These are phyloP conservation scores for Phoma herbarum DNA, from an alignment of 2,329 filamentous ascomycete genomes.

Conservation along the genomic window DNA sequence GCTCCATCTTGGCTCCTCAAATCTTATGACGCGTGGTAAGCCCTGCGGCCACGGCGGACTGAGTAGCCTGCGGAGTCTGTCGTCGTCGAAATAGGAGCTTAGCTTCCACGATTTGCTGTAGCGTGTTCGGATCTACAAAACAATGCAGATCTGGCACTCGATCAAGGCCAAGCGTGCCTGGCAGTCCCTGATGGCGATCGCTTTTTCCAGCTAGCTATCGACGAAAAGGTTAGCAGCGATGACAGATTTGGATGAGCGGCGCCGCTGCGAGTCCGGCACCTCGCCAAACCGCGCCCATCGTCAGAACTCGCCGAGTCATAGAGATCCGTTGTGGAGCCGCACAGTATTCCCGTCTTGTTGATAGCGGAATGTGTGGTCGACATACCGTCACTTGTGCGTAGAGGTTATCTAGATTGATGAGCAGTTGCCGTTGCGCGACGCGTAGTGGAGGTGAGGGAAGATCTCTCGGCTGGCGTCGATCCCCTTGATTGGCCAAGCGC, in stretches of 20 bases:
- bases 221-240: constrained; percentile 1
- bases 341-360: background rate
- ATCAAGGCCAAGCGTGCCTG: background rate
- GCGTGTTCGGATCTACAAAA: constrained; percentile 14
- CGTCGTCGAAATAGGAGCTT: constrained; percentile 1
- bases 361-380: background rate
- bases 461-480: background rate
- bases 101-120: background rate
- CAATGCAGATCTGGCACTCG: constrained; percentile 1
- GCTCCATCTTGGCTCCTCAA: background rate
- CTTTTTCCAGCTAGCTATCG: background rate
- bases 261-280: constrained; percentile 3
- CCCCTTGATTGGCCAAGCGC: background rate
- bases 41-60: background rate
- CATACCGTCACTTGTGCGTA: background rate
- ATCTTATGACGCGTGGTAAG: constrained; percentile 5
- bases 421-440: background rate
- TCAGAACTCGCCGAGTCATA: background rate
- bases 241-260: constrained; percentile 2
- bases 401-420: background rate
- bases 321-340: constrained; percentile 2
- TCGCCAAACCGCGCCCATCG: constrained; percentile 3
- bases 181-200: constrained; percentile 2
- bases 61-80: background rate
- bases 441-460: background rate